These are phyloP conservation scores for Nemania sp. DNA, from an alignment of 2,329 filamentous ascomycete genomes.

Conservation along the genomic window DNA sequence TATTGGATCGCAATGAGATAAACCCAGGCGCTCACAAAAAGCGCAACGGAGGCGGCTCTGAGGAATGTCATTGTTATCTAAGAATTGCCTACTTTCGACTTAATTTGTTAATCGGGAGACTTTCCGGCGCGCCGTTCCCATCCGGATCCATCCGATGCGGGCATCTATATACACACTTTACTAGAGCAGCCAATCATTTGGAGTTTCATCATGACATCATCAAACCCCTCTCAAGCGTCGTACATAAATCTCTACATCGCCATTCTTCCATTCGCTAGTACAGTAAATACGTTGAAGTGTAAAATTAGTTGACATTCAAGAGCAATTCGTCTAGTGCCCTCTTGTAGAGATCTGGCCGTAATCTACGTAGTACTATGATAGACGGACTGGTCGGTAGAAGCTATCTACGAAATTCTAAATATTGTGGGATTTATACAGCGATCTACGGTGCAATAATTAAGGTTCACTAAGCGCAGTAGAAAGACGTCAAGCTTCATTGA, in stretches of 20 bases:
- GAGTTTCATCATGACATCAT: conserved; percentile 39
- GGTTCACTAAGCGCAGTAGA: conserved; percentile 17
- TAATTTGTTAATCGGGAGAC: background rate
- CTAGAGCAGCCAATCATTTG: conserved; percentile 9
- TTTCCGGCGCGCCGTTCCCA: too few relatives aligned
- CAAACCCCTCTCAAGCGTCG: conserved; percentile 4
- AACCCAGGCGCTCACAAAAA: conserved; percentile 26
- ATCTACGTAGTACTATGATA: background rate
- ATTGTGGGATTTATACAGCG: background rate
- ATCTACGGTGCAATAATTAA: background rate
- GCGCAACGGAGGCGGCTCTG: conserved; percentile 9
- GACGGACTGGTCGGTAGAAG: background rate
- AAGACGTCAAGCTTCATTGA: conserved; percentile 30
- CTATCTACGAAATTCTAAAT: background rate
- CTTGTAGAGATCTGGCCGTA: background rate
- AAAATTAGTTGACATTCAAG: background rate
- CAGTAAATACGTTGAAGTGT: background rate
- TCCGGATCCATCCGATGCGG: background rate
- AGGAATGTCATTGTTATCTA: conserved; percentile 23
- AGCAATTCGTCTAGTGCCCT: too few relatives aligned
- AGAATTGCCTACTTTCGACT: background rate
- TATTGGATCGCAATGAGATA: conserved; percentile 18
- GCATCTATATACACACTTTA: background rate
- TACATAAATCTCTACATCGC: background rate
- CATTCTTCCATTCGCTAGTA: background rate